Evolutionary conservation across 2,329 filamentous ascomycete genomes (phyloP).

Genomic region (Fragosphaeria purpurea): DNA sequence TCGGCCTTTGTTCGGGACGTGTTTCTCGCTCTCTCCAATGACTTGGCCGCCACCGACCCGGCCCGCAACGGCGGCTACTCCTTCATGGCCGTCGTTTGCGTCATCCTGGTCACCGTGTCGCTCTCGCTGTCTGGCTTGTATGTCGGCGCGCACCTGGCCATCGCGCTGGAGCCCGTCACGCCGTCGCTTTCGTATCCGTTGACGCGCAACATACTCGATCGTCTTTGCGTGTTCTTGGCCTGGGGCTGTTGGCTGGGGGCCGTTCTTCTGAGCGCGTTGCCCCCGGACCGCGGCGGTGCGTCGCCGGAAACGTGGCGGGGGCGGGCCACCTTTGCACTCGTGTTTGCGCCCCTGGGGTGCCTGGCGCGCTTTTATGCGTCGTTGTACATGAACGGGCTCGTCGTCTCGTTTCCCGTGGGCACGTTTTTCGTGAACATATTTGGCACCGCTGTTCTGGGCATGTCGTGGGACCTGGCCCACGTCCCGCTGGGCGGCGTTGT

Average conservation of each 20-base stretch:
- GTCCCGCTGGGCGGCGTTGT: constrained; percentile 41
- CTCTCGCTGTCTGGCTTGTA: constrained; percentile 61
- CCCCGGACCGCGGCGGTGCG: constrained; percentile 44
- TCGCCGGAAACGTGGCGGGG: constrained; percentile 60
- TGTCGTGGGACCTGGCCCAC: constrained; percentile 72
- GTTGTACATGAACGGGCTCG: constrained; percentile 56
- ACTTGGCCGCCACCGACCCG: constrained; percentile 40
- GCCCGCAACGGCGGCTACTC: constrained; percentile 64
- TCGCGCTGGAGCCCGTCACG: constrained; percentile 44
- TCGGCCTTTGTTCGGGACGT: constrained; percentile 57
- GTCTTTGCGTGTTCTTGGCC: constrained; percentile 51
- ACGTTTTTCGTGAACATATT: constrained; percentile 76
- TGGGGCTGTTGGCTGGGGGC: constrained; percentile 71
- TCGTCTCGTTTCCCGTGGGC: constrained; percentile 66
- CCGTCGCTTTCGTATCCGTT: constrained; percentile 51
- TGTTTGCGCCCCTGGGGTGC: constrained; percentile 76
- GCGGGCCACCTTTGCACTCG: constrained; percentile 61
- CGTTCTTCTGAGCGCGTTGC: constrained; percentile 59
- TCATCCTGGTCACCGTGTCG: constrained; percentile 61
- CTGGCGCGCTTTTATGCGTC: constrained; percentile 65
- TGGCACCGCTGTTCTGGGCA: constrained; percentile 64
- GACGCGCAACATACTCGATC: constrained; percentile 54
- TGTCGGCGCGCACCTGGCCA: constrained; percentile 65
- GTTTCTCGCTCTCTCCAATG: constrained; percentile 66
- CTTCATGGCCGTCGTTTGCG: constrained; percentile 69